Conservation (phyloP, 352 stramenopile species). For the Phytophthora kernoviae region DNA sequence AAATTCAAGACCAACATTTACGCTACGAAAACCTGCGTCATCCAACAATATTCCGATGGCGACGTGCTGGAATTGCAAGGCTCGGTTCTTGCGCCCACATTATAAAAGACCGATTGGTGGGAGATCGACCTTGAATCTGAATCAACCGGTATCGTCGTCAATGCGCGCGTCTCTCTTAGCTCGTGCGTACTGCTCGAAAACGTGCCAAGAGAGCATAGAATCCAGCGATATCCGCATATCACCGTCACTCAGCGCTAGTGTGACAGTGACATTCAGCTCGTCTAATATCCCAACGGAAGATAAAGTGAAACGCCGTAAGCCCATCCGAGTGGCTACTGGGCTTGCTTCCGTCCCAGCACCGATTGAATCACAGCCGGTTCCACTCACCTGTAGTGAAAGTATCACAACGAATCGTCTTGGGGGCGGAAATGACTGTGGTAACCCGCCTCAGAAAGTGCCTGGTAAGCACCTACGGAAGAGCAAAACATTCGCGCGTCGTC, state of each 20-base stretch:
- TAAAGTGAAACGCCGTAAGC: constrained; percentile 8
- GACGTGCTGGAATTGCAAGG: constrained; percentile 72
- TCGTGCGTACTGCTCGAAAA: constrained; percentile 45
- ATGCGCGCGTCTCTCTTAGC: constrained; percentile 36
- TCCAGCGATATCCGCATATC: constrained; percentile 47
- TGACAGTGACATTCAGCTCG: constrained; percentile 25
- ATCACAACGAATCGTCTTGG: constrained; percentile 15
- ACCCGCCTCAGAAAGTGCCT: not conserved
- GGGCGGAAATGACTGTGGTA: not conserved
- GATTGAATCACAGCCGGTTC: constrained; percentile 8
- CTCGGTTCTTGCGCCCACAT: constrained; percentile 50
- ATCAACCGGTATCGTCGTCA: constrained; percentile 23
- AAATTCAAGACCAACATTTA: constrained; percentile 16
- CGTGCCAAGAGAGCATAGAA: constrained; percentile 45
- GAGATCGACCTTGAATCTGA: not conserved
- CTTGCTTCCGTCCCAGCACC: constrained; percentile 11
- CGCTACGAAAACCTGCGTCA: constrained; percentile 32
- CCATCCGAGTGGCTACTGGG: constrained; percentile 18
- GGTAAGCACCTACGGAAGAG: constrained; percentile 11
- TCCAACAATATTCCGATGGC: constrained; percentile 40
- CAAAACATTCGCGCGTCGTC: constrained; percentile 14
- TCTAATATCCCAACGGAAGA: constrained; percentile 8
- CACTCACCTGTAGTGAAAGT: constrained; percentile 9
- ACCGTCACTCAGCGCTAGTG: constrained; percentile 32
- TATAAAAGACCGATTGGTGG: constrained; percentile 11